These are phyloP conservation scores for Elongisporangium prolatum DNA, from an alignment of 352 stramenopile genomes.

Conservation along the genomic window DNA sequence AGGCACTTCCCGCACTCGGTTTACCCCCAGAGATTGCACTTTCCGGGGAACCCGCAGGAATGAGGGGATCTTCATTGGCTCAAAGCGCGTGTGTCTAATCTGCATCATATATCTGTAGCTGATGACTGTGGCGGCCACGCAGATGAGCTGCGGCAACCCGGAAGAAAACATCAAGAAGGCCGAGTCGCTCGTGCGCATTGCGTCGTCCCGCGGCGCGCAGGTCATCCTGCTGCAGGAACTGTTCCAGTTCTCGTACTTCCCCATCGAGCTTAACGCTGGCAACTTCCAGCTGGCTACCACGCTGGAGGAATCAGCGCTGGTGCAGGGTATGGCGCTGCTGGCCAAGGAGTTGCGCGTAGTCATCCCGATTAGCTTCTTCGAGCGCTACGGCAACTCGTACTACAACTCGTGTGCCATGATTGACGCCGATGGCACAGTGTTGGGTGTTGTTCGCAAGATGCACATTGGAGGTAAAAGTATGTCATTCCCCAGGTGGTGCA, in stretches of 20 bases:
- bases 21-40: not conserved
- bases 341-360: slow-evolving; percentile 90
- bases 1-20: not conserved
- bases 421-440: slow-evolving; percentile 81
- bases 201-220: slow-evolving; percentile 80
- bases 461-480: slow-evolving; percentile 75
- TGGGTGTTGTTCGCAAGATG: slow-evolving; percentile 87
- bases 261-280: slow-evolving; percentile 83
- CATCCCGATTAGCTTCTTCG: slow-evolving; percentile 91
- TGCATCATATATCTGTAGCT: slow-evolving; percentile 23
- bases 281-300: slow-evolving; percentile 88
- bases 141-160: slow-evolving; percentile 84
- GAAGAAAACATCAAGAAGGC: slow-evolving; percentile 91
- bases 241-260: slow-evolving; percentile 91
- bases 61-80: not conserved
- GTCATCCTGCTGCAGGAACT: slow-evolving; percentile 91
- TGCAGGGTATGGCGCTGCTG: slow-evolving; percentile 84
- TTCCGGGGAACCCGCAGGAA: not conserved
- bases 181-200: slow-evolving; percentile 86
- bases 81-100: not conserved
- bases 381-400: slow-evolving; percentile 87
- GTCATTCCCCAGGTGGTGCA: not conserved
- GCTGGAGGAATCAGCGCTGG: slow-evolving; percentile 76
- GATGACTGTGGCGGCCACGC: slow-evolving; percentile 82
- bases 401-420: slow-evolving; percentile 92